Evolutionary conservation across 2,329 filamentous ascomycete species (phyloP).

Genomic region (Nothophaeocryptopus gaeumannii): DNA sequence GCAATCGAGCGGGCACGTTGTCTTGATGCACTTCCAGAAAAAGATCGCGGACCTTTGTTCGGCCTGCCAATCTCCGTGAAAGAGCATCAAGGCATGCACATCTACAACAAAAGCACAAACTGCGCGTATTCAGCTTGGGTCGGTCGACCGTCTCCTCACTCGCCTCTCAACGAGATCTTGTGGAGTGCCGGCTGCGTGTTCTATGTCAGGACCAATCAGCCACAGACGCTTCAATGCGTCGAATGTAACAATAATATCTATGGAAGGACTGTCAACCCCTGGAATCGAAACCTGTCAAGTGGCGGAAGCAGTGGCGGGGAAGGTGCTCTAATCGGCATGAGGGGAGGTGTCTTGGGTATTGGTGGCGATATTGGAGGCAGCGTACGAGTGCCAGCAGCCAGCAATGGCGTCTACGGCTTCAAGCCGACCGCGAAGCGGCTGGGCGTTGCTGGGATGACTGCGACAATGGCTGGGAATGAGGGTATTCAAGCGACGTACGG

Average conservation of each 20-base stretch:
- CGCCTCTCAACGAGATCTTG: constrained; percentile 43
- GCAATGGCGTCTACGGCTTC: constrained; percentile 44
- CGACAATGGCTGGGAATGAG: constrained; percentile 32
- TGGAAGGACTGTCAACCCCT: constrained; percentile 57
- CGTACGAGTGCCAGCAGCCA: constrained; percentile 83
- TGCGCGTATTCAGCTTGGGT: constrained; percentile 44
- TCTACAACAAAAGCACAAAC: constrained; percentile 3
- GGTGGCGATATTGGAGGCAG: constrained; percentile 60
- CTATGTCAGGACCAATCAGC: constrained; percentile 55
- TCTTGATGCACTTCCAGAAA: constrained; percentile 29
- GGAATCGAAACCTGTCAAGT: constrained; percentile 57
- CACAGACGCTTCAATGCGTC: constrained; percentile 42
- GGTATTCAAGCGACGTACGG: constrained; percentile 34
- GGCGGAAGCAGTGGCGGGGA: constrained; percentile 68
- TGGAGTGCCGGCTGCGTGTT: constrained; percentile 48
- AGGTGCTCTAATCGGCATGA: constrained; percentile 57
- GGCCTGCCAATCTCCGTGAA: constrained; percentile 56
- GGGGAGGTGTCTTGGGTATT: constrained; percentile 58
- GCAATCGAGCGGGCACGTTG: constrained; percentile 25
- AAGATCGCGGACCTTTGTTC: constrained; percentile 45
- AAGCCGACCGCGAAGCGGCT: constrained; percentile 40
- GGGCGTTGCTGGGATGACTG: not conserved
- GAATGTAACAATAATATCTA: constrained; percentile 38
- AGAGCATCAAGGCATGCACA: constrained; percentile 28
- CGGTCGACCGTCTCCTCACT: constrained; percentile 34